Evolutionary conservation across 805 yeast genomes (phyloP).

Genomic region (Blastobotrys robertii): DNA sequence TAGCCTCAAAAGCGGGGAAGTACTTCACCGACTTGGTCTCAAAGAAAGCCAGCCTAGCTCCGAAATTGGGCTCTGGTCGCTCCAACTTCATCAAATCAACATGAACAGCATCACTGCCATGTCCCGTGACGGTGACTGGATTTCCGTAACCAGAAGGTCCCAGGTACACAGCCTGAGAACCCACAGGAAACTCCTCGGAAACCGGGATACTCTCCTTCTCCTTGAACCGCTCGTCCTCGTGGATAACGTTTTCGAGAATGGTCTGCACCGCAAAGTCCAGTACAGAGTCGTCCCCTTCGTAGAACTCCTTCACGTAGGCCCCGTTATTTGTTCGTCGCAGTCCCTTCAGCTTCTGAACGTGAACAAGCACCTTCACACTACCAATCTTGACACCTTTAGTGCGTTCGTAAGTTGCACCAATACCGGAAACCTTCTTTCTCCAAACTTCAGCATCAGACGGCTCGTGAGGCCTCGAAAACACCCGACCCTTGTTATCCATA

Average conservation of each 20-base stretch:
- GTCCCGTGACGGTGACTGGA: conserved; percentile 40
- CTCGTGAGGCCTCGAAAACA: conserved; percentile 30
- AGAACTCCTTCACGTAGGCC: conserved; percentile 65
- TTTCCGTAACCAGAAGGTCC: conserved; percentile 86
- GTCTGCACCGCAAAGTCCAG: conserved; percentile 69
- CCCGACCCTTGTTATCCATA: conserved; percentile 20
- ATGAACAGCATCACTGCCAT: conserved; percentile 26
- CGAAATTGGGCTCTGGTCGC: conserved; percentile 53
- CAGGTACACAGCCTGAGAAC: conserved; percentile 62
- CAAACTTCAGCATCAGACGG: conserved; percentile 41
- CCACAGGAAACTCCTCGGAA: conserved; percentile 71
- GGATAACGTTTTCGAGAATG: conserved; percentile 61
- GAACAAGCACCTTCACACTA: conserved; percentile 46
- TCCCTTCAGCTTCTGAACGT: conserved; percentile 72
- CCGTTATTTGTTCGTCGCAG: conserved; percentile 60
- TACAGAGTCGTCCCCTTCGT: conserved; percentile 30
- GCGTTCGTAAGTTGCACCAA: conserved; percentile 36
- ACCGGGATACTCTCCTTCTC: conserved; percentile 71
- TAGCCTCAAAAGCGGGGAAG: conserved; percentile 54
- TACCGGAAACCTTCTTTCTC: conserved; percentile 31
- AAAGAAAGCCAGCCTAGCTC: conserved; percentile 44
- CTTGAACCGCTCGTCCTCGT: conserved; percentile 63
- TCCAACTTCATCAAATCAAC: conserved; percentile 19
- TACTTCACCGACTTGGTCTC: conserved; percentile 52
- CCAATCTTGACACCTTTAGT: conserved; percentile 51